A percentile compares a stretch with the other conserved stretches of the same genome.
phyloP scores from a whole-genome alignment of 2,329 filamentous ascomycete species.

The Fusarium nanum region DNA sequence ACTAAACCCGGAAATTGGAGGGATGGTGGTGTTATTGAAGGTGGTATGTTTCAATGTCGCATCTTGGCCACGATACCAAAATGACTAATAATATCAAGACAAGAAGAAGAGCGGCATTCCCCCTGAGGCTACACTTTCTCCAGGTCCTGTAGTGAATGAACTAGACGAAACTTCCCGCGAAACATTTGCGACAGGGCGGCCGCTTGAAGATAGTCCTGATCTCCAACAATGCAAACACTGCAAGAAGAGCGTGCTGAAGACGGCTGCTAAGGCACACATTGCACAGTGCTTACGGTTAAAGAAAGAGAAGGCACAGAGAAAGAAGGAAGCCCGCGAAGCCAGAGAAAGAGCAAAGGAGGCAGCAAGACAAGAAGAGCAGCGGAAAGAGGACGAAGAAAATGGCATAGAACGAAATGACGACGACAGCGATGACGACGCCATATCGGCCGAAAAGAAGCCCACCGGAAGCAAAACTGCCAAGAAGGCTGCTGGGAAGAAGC shows the following conservation, averaged over 20 bases:
- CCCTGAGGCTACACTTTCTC: conserved; percentile 58
- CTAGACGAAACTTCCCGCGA: conserved; percentile 81
- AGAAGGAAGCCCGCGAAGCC: conserved; percentile 79
- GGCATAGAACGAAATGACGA: conserved; percentile 63
- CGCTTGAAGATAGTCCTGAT: conserved; percentile 82
- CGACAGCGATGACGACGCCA: conserved; percentile 59
- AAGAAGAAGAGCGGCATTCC: conserved; percentile 65
- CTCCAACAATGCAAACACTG: conserved; percentile 92
- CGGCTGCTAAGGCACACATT: conserved; percentile 81
- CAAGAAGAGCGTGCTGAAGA: conserved; percentile 85
- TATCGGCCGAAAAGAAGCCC: conserved; percentile 57
- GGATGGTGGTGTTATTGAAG: conserved; percentile 72
- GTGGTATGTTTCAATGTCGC: conserved; percentile 62
- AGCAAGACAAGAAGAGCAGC: conserved; percentile 67
- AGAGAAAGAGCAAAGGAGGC: conserved; percentile 73
- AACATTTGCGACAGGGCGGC: conserved; percentile 83
- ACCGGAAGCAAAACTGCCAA: conserved; percentile 61
- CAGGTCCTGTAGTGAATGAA: conserved; percentile 70
- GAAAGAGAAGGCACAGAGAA: conserved; percentile 81
- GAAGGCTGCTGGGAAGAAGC: conserved; percentile 77
- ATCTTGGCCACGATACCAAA: background rate
- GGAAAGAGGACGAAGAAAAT: conserved; percentile 62
- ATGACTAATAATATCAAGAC: conserved; percentile 54
- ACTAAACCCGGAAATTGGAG: conserved; percentile 78
- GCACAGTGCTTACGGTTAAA: conserved; percentile 86